Conservation (phyloP, 192 early-diverging fungal species). For the Diversispora eburnea region DNA sequence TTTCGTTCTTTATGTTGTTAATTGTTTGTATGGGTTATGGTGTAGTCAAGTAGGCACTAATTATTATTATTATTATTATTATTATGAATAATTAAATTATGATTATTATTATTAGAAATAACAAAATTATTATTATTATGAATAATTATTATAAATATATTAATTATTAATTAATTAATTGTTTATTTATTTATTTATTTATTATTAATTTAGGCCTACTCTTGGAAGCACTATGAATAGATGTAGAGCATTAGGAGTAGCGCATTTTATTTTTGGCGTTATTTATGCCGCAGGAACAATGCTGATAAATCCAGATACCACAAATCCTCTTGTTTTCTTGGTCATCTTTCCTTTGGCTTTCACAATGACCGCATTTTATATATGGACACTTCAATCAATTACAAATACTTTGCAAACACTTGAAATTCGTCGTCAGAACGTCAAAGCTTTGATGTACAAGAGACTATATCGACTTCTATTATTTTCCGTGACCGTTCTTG, state of each 20-base stretch:
- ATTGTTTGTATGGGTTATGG: constrained; percentile 96
- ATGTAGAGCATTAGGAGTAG: constrained; percentile 67
- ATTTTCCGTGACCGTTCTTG: constrained; percentile 67
- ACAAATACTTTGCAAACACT: constrained; percentile 73
- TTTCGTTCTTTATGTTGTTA: constrained; percentile 95
- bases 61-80: too few species aligned
- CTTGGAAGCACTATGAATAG: constrained; percentile 88
- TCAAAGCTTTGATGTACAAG: constrained; percentile 90
- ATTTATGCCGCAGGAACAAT: constrained; percentile 83
- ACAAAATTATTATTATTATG: too few species aligned
- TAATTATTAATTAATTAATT: too few species aligned
- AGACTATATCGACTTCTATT: constrained; percentile 75
- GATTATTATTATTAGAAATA: too few species aligned
- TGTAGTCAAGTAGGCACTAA: constrained; percentile 72
- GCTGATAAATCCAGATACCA: constrained; percentile 63
- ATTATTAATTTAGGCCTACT: constrained; percentile 59
- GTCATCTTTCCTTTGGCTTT: constrained; percentile 84
- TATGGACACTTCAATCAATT: constrained; percentile 87
- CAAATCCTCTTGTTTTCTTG: constrained; percentile 66
- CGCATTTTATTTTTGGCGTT: constrained; percentile 86
- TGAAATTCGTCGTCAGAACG: constrained; percentile 75
- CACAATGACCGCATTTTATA: constrained; percentile 90
- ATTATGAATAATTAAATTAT: too few species aligned
- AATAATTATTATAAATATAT: too few species aligned
- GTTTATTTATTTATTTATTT: too few species aligned